phyloP scores from a whole-genome alignment of 495 filamentous ascomycete genomes.

The Physcia stellaris region DNA sequence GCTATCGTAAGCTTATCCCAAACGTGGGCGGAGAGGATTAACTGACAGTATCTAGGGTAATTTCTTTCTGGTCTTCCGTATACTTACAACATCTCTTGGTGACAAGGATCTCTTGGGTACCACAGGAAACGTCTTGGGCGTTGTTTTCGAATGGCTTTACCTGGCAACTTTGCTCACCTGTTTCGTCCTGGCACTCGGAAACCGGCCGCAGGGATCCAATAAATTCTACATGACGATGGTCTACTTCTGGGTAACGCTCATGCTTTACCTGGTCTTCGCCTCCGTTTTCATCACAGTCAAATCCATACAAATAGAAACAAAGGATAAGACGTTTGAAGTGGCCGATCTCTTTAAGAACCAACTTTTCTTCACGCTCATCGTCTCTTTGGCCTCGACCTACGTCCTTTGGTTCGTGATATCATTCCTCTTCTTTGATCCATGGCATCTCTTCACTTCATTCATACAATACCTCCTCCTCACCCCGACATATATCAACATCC shows the following conservation, averaged over 20 bases:
- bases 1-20: slow-evolving; percentile 46
- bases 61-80: slow-evolving; percentile 98
- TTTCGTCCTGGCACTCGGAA: slow-evolving; percentile 90
- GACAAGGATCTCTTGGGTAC: slow-evolving; percentile 51
- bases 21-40: slow-evolving; percentile 2
- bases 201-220: slow-evolving; percentile 87
- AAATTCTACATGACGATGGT: slow-evolving; percentile 94
- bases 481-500: slow-evolving; percentile 88
- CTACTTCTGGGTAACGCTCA: slow-evolving; percentile 90
- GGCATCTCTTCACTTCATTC: slow-evolving; percentile 96
- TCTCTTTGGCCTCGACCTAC: slow-evolving; percentile 85
- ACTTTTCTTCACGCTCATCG: slow-evolving; percentile 85
- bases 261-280: slow-evolving; percentile 90
- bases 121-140: slow-evolving; percentile 63
- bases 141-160: slow-evolving; percentile 95
- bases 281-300: slow-evolving; percentile 88
- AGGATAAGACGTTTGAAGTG: slow-evolving; percentile 42
- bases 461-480: slow-evolving; percentile 94
- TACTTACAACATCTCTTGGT: slow-evolving; percentile 77
- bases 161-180: slow-evolving; percentile 82
- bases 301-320: slow-evolving; percentile 58
- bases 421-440: slow-evolving; percentile 93
- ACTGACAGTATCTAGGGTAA: slow-evolving; percentile 47
- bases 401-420: slow-evolving; percentile 86
- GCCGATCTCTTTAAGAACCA: slow-evolving; percentile 67